Evolutionary conservation across 2,329 filamentous ascomycete species (phyloP).

Genomic region (Cercospora nicotianae): DNA sequence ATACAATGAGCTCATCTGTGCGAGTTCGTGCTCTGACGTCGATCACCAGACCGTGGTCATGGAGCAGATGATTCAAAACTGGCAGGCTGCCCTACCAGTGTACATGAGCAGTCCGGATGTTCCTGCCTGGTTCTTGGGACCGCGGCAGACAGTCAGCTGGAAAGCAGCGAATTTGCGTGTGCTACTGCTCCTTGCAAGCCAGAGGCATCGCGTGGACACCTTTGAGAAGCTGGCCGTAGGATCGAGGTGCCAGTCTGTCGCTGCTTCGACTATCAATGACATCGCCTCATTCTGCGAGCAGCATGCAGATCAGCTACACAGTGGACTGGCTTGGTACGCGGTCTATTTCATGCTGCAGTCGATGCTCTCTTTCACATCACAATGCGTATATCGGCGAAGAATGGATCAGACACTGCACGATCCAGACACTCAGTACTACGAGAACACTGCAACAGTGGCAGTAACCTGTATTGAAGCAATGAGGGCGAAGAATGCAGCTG

Average conservation of each 20-base stretch:
- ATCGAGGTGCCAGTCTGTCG: slow-evolving; percentile 20
- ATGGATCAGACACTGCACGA: not conserved
- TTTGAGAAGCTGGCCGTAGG: slow-evolving; percentile 24
- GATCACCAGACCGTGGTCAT: slow-evolving; percentile 23
- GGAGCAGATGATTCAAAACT: slow-evolving; percentile 27
- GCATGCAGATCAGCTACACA: slow-evolving; percentile 17
- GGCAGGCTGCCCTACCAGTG: slow-evolving; percentile 23
- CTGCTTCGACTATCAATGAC: slow-evolving; percentile 17
- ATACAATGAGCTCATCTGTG: slow-evolving; percentile 22
- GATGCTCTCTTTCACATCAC: slow-evolving; percentile 17
- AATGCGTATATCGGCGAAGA: slow-evolving; percentile 14
- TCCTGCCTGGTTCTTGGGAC: slow-evolving; percentile 27
- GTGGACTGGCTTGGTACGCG: slow-evolving; percentile 27
- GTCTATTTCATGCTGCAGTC: slow-evolving; percentile 28
- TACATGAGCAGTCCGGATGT: slow-evolving; percentile 24
- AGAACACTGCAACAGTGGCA: slow-evolving; percentile 9
- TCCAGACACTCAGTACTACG: slow-evolving; percentile 9
- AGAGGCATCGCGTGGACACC: slow-evolving; percentile 20
- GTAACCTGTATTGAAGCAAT: slow-evolving; percentile 12
- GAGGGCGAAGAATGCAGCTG: slow-evolving; percentile 14
- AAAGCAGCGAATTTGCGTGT: slow-evolving; percentile 29
- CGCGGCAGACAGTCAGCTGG: slow-evolving; percentile 26
- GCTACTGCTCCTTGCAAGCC: slow-evolving; percentile 22
- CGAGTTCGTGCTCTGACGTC: slow-evolving; percentile 16
- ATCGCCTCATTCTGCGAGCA: slow-evolving; percentile 23